Percentiles rank a stretch among this genome's conserved stretches.
phyloP scores from a whole-genome alignment of 169 alveolate genomes.

The Blepharisma undulans region DNA sequence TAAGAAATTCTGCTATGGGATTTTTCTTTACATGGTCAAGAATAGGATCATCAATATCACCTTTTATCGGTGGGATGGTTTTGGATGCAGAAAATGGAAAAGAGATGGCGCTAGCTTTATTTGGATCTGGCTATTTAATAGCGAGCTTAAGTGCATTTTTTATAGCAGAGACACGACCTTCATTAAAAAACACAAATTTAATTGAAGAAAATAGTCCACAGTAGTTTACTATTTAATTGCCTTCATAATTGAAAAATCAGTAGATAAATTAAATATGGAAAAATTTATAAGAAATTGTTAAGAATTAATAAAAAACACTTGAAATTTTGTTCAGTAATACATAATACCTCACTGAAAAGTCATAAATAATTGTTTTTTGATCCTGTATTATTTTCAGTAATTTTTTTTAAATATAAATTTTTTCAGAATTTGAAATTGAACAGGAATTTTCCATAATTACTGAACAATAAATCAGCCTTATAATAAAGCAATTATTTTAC shows the following conservation, averaged over 20 bases:
- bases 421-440: no score
- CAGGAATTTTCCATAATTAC: background rate
- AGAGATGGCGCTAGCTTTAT: background rate
- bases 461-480: background rate
- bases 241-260: background rate
- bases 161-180: conserved; percentile 14
- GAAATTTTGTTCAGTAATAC: no score
- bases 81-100: background rate
- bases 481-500: background rate
- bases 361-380: no score
- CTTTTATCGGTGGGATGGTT: conserved; percentile 9
- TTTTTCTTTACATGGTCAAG: background rate
- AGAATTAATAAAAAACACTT: background rate
- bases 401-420: no score
- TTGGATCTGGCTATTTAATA: background rate
- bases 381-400: no score
- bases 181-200: background rate
- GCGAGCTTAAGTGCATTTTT: background rate
- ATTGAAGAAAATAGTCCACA: background rate
- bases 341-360: no score
- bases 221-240: background rate
- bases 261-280: background rate
- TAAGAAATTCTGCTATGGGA: conserved; percentile 12
- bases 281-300: background rate
- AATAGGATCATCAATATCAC: background rate